Percentiles rank a stretch among this genome's conserved stretches.
Evolutionary conservation across 2,329 filamentous ascomycete species (phyloP).

Genomic region (Tricladium varicosporioides): DNA sequence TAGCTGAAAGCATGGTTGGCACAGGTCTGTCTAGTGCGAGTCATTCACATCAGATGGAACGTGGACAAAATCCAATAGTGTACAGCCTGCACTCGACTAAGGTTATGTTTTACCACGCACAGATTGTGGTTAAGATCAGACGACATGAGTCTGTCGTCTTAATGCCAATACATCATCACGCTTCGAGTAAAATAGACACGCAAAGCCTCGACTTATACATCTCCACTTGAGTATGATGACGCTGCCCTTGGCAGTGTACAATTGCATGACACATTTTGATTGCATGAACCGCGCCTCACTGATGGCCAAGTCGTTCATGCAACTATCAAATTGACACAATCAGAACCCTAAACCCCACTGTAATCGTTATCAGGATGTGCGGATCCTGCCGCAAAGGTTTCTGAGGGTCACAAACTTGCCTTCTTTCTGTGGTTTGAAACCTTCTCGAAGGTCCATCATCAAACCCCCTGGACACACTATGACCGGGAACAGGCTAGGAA

Average conservation of each 20-base stretch:
- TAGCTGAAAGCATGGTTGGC: not conserved
- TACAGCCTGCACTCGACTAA: too few species aligned
- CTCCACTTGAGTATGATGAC: not conserved
- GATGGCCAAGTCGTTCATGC: slow-evolving; percentile 19
- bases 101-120: too few species aligned
- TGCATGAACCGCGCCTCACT: slow-evolving; percentile 19
- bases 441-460: slow-evolving; percentile 31
- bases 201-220: not conserved
- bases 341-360: slow-evolving; percentile 15
- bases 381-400: slow-evolving; percentile 17
- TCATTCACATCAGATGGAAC: too few species aligned
- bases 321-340: slow-evolving; percentile 7
- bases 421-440: slow-evolving; percentile 29
- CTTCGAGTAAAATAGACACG: slow-evolving; percentile 2
- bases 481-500: slow-evolving; percentile 11
- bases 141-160: too few species aligned
- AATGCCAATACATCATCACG: not conserved
- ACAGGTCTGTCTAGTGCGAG: too few species aligned
- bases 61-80: too few species aligned
- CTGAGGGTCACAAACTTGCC: slow-evolving; percentile 13
- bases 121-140: too few species aligned
- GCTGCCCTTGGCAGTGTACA: not conserved
- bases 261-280: slow-evolving; percentile 15
- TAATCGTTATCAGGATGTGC: slow-evolving; percentile 18
- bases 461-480: slow-evolving; percentile 20